Conservation (phyloP, 2,329 filamentous ascomycete genomes). For the Stenocarpella maydis region DNA sequence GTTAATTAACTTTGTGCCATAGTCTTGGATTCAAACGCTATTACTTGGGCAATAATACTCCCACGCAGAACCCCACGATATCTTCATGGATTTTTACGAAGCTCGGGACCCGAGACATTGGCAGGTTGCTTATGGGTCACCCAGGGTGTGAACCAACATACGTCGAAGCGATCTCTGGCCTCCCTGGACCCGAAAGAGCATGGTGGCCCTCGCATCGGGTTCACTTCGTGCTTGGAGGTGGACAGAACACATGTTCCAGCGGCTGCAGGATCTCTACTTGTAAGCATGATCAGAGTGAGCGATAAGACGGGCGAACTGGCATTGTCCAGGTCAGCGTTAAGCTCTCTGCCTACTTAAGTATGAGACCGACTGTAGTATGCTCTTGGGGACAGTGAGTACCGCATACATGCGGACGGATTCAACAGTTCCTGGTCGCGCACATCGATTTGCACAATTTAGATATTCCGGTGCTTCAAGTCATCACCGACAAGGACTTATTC, state of each 20-base stretch:
- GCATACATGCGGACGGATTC: neutral
- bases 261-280: no score
- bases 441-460: neutral
- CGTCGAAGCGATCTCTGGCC: neutral
- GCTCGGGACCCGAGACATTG: constrained; percentile 9
- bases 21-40: neutral
- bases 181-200: neutral
- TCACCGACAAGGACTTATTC: neutral
- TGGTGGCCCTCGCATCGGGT: neutral
- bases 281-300: neutral
- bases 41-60: neutral
- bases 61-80: neutral
- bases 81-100: neutral
- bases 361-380: neutral
- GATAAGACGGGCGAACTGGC: neutral
- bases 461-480: neutral
- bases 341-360: no score
- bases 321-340: no score
- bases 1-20: neutral
- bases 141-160: neutral
- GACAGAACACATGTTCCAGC: neutral
- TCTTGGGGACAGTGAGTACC: neutral
- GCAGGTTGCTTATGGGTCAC: neutral
- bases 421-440: neutral
- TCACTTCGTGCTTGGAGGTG: neutral